These are phyloP conservation scores for Oryza rufipogon DNA, from an alignment of 176 grass and related monocot species.

Conservation along the genomic window DNA sequence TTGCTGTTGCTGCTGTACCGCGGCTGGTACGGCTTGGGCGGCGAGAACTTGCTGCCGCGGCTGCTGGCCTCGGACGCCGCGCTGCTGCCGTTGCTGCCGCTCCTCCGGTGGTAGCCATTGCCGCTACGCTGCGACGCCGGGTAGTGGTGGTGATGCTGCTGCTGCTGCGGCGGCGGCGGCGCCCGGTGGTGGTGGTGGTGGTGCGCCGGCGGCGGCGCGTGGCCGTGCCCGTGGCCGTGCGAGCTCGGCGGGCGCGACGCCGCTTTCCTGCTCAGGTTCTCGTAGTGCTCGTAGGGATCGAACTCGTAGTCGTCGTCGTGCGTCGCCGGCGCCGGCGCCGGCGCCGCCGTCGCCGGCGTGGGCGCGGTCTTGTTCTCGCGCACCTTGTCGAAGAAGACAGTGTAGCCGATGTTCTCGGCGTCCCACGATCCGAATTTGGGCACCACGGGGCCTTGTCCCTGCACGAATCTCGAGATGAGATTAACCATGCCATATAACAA, in stretches of 20 bases:
- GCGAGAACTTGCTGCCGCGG: constrained; percentile 59
- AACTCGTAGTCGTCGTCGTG: constrained; percentile 28
- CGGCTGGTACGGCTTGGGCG: constrained; percentile 55
- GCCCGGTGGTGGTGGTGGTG: not conserved
- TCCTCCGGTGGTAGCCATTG: constrained; percentile 39
- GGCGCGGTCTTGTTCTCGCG: constrained; percentile 57
- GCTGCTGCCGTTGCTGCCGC: constrained; percentile 47
- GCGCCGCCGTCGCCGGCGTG: not conserved
- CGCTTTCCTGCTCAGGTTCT: constrained; percentile 41
- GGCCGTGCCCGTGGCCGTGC: not conserved
- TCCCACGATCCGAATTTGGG: constrained; percentile 85
- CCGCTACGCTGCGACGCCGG: not conserved
- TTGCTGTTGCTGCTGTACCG: constrained; percentile 23
- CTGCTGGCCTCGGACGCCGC: constrained; percentile 46
- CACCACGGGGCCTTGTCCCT: constrained; percentile 43
- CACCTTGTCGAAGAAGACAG: constrained; percentile 81
- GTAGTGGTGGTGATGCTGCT: constrained; percentile 21
- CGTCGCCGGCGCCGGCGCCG: not conserved
- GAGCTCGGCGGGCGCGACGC: constrained; percentile 30
- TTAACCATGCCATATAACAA: not conserved
- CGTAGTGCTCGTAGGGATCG: constrained; percentile 57
- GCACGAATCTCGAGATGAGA: not conserved
- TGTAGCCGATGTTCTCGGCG: constrained; percentile 79
- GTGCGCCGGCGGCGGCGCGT: not conserved
- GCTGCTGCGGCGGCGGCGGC: not conserved